Conservation (phyloP, 768 basidiomycete genomes). For the Amanita jacksonii region DNA sequence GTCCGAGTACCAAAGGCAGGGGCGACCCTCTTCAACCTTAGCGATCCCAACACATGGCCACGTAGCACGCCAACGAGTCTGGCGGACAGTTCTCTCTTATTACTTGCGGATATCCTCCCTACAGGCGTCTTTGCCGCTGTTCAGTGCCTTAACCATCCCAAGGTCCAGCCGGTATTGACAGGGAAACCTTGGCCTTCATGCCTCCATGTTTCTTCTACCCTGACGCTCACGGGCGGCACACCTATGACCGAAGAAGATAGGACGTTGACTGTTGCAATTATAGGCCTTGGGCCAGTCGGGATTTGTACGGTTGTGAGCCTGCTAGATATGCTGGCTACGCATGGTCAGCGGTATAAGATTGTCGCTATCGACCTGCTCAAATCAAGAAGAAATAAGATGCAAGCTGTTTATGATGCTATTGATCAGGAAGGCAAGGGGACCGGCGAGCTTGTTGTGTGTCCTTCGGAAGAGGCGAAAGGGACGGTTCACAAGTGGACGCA, state of each 20-base stretch:
- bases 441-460: conserved; percentile 41
- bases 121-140: conserved; percentile 71
- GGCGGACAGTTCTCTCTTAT: conserved; percentile 55
- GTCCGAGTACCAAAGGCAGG: conserved; percentile 73
- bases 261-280: conserved; percentile 49
- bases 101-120: conserved; percentile 72
- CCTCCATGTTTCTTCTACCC: conserved; percentile 19
- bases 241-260: conserved; percentile 36
- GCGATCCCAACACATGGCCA: conserved; percentile 36
- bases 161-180: conserved; percentile 49
- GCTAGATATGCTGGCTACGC: conserved; percentile 46
- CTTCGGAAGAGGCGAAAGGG: conserved; percentile 41
- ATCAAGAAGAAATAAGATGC: conserved; percentile 48
- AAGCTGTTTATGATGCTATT: conserved; percentile 45
- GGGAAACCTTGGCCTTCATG: conserved; percentile 51
- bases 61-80: conserved; percentile 24
- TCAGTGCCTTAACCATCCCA: conserved; percentile 66
- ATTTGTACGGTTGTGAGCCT: conserved; percentile 58
- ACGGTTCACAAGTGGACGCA: conserved; percentile 43
- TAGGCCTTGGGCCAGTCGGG: conserved; percentile 77
- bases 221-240: conserved; percentile 15
- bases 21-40: conserved; percentile 63
- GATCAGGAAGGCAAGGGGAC: conserved; percentile 31
- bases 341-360: conserved; percentile 40
- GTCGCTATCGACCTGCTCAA: conserved; percentile 57